These are phyloP conservation scores for Closterium sp. DNA, from an alignment of 139 green algal genomes.

Conservation along the genomic window DNA sequence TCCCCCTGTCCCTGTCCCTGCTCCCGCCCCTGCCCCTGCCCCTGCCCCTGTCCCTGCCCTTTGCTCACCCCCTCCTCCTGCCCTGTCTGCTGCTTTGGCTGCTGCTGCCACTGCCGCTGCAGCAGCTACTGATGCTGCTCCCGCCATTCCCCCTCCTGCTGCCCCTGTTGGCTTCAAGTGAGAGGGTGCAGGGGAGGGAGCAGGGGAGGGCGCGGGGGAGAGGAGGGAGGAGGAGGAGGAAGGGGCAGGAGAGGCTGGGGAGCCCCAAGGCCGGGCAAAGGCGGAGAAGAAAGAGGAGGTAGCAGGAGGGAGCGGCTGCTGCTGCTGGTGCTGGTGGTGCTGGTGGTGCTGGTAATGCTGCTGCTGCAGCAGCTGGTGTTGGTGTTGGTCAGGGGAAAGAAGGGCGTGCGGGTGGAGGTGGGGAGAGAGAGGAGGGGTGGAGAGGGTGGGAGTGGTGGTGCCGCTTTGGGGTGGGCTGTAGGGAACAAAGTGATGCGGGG, in stretches of 20 bases:
- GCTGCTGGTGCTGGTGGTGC: background rate
- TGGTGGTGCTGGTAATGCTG: background rate
- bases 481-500: background rate
- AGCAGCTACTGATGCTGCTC: background rate
- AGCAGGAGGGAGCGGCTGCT: background rate
- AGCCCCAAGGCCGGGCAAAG: background rate
- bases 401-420: background rate
- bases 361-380: background rate
- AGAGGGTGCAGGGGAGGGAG: background rate
- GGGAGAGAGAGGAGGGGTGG: background rate
- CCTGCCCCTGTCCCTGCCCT: background rate
- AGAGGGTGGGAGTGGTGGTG: background rate
- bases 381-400: background rate
- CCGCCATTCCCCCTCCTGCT: constrained; percentile 4
- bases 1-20: background rate
- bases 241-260: background rate
- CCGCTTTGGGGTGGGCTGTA: background rate
- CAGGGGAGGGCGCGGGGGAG: background rate
- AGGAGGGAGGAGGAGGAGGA: background rate
- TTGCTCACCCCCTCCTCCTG: background rate
- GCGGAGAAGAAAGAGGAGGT: background rate
- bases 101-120: background rate
- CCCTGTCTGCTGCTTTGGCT: background rate
- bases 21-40: background rate
- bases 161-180: background rate